Percentiles rank a stretch among this genome's conserved stretches.
These are phyloP conservation scores for Amylostereum chailletii DNA, from an alignment of 1,284 basidiomycete species.

Conservation along the genomic window DNA sequence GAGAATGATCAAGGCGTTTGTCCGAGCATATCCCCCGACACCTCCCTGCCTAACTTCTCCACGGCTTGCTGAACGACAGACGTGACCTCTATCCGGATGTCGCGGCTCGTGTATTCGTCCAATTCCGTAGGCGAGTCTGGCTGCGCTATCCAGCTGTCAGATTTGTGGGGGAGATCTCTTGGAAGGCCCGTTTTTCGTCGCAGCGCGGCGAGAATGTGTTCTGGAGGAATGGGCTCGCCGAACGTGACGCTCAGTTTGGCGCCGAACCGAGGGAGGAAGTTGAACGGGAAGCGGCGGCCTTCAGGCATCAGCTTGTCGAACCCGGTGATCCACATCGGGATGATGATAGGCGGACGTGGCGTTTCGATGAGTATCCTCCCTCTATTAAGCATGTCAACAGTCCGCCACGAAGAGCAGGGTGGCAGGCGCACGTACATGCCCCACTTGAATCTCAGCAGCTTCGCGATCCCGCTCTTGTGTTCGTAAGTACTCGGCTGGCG, in stretches of 20 bases:
- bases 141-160: slow-evolving; percentile 1
- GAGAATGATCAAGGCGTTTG: not conserved
- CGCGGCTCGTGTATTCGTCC: slow-evolving; percentile 20
- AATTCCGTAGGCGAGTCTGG: slow-evolving; percentile 8
- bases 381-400: slow-evolving; percentile 27
- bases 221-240: slow-evolving; percentile 50
- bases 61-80: slow-evolving; percentile 50
- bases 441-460: slow-evolving; percentile 89
- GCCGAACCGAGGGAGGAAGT: slow-evolving; percentile 59
- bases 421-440: slow-evolving; percentile 63
- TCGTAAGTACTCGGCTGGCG: slow-evolving; percentile 64
- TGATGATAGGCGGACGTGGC: slow-evolving; percentile 64
- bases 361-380: slow-evolving; percentile 83
- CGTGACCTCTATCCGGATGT: slow-evolving; percentile 46
- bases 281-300: slow-evolving; percentile 61
- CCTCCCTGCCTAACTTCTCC: slow-evolving; percentile 45
- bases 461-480: slow-evolving; percentile 27
- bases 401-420: slow-evolving; percentile 1
- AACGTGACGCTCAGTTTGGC: slow-evolving; percentile 63
- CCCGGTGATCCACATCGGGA: slow-evolving; percentile 92
- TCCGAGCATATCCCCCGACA: slow-evolving; percentile 29
- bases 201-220: slow-evolving; percentile 23
- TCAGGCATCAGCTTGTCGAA: slow-evolving; percentile 91
- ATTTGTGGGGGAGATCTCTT: not conserved
- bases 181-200: slow-evolving; percentile 16